Evolutionary conservation across 495 filamentous ascomycete species (phyloP).

Genomic region (Hypoxylon crocopeplum): DNA sequence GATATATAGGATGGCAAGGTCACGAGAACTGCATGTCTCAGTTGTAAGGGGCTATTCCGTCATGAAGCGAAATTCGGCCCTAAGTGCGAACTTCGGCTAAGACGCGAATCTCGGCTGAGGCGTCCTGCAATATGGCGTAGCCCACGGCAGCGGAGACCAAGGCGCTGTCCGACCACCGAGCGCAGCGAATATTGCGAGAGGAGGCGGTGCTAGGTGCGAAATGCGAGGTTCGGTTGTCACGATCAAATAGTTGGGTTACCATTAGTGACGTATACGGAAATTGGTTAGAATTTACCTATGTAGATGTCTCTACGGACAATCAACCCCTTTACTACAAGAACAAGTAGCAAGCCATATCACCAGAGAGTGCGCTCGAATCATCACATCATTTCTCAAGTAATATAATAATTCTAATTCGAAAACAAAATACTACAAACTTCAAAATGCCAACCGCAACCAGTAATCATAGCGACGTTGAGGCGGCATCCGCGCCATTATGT

Average conservation of each 20-base stretch:
- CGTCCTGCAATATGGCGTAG: neutral
- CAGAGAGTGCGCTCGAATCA: neutral
- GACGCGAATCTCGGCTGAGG: constrained; percentile 21
- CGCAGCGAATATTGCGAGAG: neutral
- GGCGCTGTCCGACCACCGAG: constrained; percentile 2
- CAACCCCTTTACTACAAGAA: constrained; percentile 14
- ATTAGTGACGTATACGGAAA: constrained; percentile 17
- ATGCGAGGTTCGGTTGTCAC: constrained; percentile 19
- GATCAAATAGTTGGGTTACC: neutral
- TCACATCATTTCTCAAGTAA: neutral
- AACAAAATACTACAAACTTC: neutral
- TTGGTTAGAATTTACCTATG: neutral
- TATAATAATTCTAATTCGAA: neutral
- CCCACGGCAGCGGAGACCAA: neutral
- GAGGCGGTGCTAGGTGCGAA: constrained; percentile 7
- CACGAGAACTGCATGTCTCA: no score
- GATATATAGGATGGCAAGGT: no score
- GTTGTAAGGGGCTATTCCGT: no score
- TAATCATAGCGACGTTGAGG: constrained; percentile 5
- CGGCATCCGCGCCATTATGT: constrained; percentile 32
- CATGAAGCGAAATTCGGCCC: constrained; percentile 18
- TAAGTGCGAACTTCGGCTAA: constrained; percentile 24
- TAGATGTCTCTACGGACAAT: neutral
- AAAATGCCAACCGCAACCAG: constrained; percentile 18
- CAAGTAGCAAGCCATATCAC: constrained; percentile 8